Evolutionary conservation across 768 basidiomycete species (phyloP).

Genomic region (Leccinum incarnatum): DNA sequence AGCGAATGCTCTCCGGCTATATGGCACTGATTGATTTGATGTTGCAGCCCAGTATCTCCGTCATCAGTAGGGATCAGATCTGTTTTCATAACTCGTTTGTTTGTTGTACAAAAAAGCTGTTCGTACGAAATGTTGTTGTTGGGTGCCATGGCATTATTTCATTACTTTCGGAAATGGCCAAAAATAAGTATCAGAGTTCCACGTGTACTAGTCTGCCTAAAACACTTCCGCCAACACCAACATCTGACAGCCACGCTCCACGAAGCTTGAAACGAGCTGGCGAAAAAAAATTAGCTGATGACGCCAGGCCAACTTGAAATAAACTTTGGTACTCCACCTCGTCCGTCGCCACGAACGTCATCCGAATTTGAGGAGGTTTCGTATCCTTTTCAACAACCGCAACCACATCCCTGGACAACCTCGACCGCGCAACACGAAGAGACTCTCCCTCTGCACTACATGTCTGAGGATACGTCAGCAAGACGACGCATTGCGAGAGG

Average conservation of each 20-base stretch:
- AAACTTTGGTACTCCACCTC: slow-evolving; percentile 61
- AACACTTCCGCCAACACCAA: not conserved
- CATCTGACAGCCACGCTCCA: not conserved
- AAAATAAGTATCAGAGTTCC: not conserved
- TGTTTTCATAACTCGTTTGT: not conserved
- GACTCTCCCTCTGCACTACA: slow-evolving; percentile 50
- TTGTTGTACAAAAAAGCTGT: slow-evolving; percentile 21
- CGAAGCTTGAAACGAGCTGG: slow-evolving; percentile 3
- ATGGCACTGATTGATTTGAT: not conserved
- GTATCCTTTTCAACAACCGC: slow-evolving; percentile 46
- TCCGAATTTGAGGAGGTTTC: slow-evolving; percentile 72
- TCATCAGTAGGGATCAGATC: slow-evolving; percentile 31
- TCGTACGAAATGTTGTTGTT: slow-evolving; percentile 18
- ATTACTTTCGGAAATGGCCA: not conserved
- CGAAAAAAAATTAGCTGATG: slow-evolving; percentile 42
- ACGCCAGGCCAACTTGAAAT: slow-evolving; percentile 65
- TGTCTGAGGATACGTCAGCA: slow-evolving; percentile 47
- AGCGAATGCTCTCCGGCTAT: not conserved
- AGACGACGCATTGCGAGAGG: slow-evolving; percentile 44
- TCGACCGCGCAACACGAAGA: slow-evolving; percentile 33
- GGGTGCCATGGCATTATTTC: slow-evolving; percentile 1
- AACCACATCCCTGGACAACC: slow-evolving; percentile 29
- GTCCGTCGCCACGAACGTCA: slow-evolving; percentile 48
- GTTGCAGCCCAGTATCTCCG: slow-evolving; percentile 46
- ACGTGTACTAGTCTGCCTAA: slow-evolving; percentile 4